Evolutionary conservation across 345 rosid genomes (phyloP), one percentile per base, ranked within the genome.

Genomic region (Trapa incisa): DNA sequence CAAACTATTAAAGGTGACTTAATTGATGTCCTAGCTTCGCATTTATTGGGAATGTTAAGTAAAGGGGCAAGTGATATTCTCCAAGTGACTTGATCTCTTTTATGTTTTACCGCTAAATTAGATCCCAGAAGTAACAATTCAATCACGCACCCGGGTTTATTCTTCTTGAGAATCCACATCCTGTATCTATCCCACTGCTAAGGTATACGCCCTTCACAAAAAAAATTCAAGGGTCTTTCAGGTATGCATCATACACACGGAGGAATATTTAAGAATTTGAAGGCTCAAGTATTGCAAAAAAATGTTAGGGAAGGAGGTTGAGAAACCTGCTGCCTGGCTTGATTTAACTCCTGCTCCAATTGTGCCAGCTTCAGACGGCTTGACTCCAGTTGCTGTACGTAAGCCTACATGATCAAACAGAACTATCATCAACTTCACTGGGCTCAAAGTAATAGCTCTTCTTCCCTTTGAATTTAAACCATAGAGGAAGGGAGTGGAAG

Each of bases 311-410:
- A 41, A 41, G 43, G 43, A 8, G 43, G 43, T 3, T 41, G 63
- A 65, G 77, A 60, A 67, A 89, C 94, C 86, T 89, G 89, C 75
- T 22, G 29, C 29, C 82, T 85, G 41, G 83, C 80, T 73, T 77
- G 83, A 73, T 85, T 80, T 17, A 92, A 88, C 72, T 92, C 98
- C 81, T 82, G 92, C 75, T 92, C 98, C 70, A 92, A 70, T 61
- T 85, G 91, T 15, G 82, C 82, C 69, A 92, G 75, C 79, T 86
- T 87, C 74, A 85, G 71, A 65, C 91, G 85, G 74, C 98, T 85
- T 52, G 85, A 78, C 79, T 92, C 96, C 64, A 92, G 68, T 50
- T 92, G 91, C 65, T 89, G 98, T 45, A 92, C 92, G 71, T 89
- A 92, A 47, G 92, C 96, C 96, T 92, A 48, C 10, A 75, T 45